phyloP scores from a whole-genome alignment of 495 filamentous ascomycete species.

The Glonium stellatum region DNA sequence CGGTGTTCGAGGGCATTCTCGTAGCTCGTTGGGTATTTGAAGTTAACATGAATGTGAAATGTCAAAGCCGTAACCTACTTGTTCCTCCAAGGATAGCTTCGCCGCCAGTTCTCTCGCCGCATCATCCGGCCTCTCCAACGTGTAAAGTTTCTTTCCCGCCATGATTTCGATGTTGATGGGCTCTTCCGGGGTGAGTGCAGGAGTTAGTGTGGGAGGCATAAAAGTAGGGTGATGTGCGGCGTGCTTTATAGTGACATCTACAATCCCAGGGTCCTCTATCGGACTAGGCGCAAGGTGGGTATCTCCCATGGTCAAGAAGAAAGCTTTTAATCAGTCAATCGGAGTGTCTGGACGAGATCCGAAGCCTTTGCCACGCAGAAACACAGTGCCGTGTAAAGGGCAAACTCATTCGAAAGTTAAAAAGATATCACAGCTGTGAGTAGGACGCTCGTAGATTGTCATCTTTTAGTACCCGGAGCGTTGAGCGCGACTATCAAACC shows the following conservation, averaged over 20 bases:
- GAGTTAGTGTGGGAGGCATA: constrained; percentile 8
- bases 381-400: too few relatives aligned
- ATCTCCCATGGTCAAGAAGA: background rate
- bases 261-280: constrained; percentile 1
- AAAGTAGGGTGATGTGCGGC: constrained; percentile 6
- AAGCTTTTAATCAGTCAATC: background rate
- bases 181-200: constrained; percentile 15
- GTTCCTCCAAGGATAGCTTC: constrained; percentile 28
- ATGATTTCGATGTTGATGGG: constrained; percentile 12
- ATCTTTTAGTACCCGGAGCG: too few relatives aligned
- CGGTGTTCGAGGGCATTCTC: too few relatives aligned
- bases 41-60: constrained; percentile 4
- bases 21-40: background rate
- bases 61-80: constrained; percentile 16
- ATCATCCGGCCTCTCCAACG: constrained; percentile 26
- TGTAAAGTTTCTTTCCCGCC: constrained; percentile 25
- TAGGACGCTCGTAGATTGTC: constrained; percentile 25
- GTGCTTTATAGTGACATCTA: background rate
- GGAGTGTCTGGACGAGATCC: constrained; percentile 1
- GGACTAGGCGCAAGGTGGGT: background rate
- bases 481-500: too few relatives aligned
- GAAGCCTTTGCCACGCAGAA: background rate
- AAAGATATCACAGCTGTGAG: background rate
- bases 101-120: constrained; percentile 25
- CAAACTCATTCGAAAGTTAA: background rate